Evolutionary conservation across 208 protist genomes (phyloP).

Genomic region (Naegleria gruberi): DNA sequence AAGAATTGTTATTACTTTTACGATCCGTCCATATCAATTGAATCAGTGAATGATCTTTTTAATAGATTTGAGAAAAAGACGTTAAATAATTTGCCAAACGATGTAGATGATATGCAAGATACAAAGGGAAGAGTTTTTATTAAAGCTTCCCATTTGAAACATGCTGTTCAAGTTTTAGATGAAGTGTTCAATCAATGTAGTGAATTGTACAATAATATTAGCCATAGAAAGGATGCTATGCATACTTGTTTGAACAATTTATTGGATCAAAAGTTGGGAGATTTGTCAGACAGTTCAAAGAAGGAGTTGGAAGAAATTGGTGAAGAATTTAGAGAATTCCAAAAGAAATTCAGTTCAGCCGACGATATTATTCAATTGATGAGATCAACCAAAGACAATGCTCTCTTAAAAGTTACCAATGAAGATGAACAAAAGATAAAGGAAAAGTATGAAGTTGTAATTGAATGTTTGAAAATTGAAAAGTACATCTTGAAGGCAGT

Average conservation of each 20-base stretch:
- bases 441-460: background rate
- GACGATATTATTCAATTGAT: background rate
- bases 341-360: background rate
- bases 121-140: background rate
- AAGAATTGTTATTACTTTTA: background rate
- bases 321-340: background rate
- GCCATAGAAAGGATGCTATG: background rate
- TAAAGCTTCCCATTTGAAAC: background rate
- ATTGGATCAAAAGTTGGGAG: background rate
- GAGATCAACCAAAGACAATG: background rate
- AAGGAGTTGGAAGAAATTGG: background rate
- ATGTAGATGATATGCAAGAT: background rate
- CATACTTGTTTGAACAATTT: background rate
- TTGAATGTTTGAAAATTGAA: conserved; percentile 2
- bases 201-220: background rate
- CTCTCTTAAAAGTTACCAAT: background rate
- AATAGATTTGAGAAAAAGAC: too few species aligned
- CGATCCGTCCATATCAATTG: background rate
- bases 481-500: background rate
- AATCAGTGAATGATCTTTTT: background rate
- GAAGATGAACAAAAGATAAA: background rate
- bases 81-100: background rate
- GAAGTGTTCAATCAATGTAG: background rate
- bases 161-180: background rate
- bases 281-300: background rate